phyloP scores from a whole-genome alignment of 78 protist genomes.

The Dictyostelium citrinum region DNA sequence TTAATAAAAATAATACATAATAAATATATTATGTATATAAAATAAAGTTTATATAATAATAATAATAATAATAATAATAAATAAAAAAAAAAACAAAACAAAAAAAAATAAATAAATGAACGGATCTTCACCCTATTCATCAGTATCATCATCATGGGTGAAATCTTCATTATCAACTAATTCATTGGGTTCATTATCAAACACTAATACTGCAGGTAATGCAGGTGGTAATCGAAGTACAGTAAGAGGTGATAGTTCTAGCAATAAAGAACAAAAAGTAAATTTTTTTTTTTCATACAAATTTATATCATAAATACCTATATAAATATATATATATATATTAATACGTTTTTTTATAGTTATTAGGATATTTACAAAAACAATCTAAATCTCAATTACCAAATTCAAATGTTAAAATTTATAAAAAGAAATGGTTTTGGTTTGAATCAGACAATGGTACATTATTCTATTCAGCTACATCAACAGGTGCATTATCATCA shows the following conservation, averaged over 20 bases:
- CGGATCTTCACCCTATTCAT: background rate
- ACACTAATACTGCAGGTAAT: background rate
- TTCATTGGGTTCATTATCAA: background rate
- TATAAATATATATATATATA: too few relatives aligned
- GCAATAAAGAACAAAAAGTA: background rate
- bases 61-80: background rate
- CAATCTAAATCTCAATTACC: conserved; percentile 39
- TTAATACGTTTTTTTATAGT: background rate
- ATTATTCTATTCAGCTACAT: background rate
- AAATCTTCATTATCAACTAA: background rate
- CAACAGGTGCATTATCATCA: background rate
- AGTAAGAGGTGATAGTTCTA: background rate
- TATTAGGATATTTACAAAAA: conserved; percentile 58
- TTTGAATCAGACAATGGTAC: conserved; percentile 27
- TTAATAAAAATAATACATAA: background rate
- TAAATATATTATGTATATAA: background rate
- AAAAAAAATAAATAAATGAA: background rate
- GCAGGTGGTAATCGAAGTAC: conserved; percentile 4
- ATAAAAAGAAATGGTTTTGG: conserved; percentile 79
- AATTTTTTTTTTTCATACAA: too few relatives aligned
- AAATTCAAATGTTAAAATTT: conserved; percentile 25
- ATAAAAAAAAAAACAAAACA: background rate
- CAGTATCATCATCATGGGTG: background rate
- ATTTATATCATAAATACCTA: too few relatives aligned
- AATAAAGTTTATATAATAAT: background rate